Evolutionary conservation across 345 rosid species (phyloP).

Genomic region (Cardamine resedifolia): DNA sequence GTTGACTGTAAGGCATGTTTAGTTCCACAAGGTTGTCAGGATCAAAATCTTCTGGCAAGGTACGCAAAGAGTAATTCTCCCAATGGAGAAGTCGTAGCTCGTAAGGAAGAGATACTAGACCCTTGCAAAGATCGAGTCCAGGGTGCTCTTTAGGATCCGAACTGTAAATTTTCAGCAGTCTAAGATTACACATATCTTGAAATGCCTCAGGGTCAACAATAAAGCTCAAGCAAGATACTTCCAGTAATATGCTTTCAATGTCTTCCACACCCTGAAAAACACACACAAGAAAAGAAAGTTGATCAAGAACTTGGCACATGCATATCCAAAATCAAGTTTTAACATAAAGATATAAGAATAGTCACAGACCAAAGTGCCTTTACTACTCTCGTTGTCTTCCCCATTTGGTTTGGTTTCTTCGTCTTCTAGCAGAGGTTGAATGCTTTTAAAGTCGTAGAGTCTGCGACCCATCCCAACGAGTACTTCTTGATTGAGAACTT

Average conservation of each 20-base stretch:
- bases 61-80: neutral
- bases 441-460: no score
- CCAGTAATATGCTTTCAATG: slow-evolving; percentile 13
- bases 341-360: neutral
- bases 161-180: slow-evolving; percentile 14
- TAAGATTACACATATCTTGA: neutral
- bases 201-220: neutral
- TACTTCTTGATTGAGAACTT: no score
- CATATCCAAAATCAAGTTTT: neutral
- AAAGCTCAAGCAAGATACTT: neutral
- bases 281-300: neutral
- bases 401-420: no score
- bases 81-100: slow-evolving; percentile 23
- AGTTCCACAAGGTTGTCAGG: no score
- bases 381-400: neutral
- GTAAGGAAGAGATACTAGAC: neutral
- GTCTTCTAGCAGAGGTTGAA: no score
- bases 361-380: neutral
- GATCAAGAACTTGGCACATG: neutral
- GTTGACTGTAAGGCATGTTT: no score
- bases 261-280: slow-evolving; percentile 14
- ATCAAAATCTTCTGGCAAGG: slow-evolving; percentile 19
- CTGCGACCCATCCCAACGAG: no score
- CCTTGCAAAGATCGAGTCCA: neutral
- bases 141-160: neutral